These are phyloP conservation scores for Pistacia integerrima DNA, from an alignment of 345 rosid species.

Conservation along the genomic window DNA sequence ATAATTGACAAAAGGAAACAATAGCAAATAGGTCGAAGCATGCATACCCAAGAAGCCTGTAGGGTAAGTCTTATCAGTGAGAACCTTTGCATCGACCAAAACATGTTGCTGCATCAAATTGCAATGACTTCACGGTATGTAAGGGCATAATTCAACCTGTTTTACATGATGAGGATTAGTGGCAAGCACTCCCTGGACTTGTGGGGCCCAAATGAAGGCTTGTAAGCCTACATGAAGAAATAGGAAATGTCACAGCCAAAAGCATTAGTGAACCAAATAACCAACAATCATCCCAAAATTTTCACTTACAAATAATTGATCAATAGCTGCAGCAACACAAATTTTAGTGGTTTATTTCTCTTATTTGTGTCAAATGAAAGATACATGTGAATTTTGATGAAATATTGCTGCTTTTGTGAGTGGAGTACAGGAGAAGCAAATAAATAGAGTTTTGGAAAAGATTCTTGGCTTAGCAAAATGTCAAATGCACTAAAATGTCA, in stretches of 20 bases:
- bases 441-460: background rate
- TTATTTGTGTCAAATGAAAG: no score
- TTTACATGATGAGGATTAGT: slow-evolving; percentile 50
- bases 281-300: no score
- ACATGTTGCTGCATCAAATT: slow-evolving; percentile 82
- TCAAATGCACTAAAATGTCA: background rate
- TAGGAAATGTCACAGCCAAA: no score
- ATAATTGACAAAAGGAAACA: no score
- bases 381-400: no score
- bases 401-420: no score
- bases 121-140: slow-evolving; percentile 66
- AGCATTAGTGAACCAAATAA: no score
- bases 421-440: background rate
- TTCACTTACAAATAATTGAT: no score
- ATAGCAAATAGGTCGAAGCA: background rate
- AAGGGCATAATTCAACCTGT: slow-evolving; percentile 60
- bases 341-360: no score
- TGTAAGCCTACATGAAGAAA: slow-evolving; percentile 39
- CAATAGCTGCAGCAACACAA: no score
- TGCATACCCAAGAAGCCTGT: slow-evolving; percentile 88
- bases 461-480: background rate
- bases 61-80: slow-evolving; percentile 86
- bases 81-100: slow-evolving; percentile 78
- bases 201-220: slow-evolving; percentile 91
- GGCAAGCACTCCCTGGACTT: slow-evolving; percentile 79